Percentiles rank a stretch among this genome's conserved stretches.
phyloP scores from a whole-genome alignment of 352 stramenopile genomes.

The Pythium monospermum region DNA sequence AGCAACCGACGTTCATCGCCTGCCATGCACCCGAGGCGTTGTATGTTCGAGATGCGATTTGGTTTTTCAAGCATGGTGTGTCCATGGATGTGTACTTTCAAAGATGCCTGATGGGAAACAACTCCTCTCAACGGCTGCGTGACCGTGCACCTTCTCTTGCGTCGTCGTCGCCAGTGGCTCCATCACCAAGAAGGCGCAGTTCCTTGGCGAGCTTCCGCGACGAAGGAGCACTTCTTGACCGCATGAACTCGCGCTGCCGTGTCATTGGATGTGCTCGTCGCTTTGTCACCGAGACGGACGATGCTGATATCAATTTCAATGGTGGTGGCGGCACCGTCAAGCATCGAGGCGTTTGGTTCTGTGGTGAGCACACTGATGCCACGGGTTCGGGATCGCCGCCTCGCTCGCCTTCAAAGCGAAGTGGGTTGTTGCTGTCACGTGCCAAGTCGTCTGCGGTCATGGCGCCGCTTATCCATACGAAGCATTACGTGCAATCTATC shows the following conservation, averaged over 20 bases:
- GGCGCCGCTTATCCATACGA: slow-evolving; percentile 30
- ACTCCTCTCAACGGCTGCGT: neutral
- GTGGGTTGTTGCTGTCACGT: slow-evolving; percentile 18
- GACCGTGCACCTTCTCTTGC: neutral
- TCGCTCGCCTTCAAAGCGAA: slow-evolving; percentile 31
- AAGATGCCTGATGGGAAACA: too few relatives aligned
- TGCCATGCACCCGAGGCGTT: slow-evolving; percentile 53
- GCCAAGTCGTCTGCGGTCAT: slow-evolving; percentile 22
- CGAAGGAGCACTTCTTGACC: slow-evolving; percentile 30
- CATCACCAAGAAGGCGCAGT: slow-evolving; percentile 12
- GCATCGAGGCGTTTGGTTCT: slow-evolving; percentile 12
- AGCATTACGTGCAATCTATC: slow-evolving; percentile 47
- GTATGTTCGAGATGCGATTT: slow-evolving; percentile 63
- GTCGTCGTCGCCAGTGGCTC: neutral
- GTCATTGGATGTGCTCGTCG: slow-evolving; percentile 45
- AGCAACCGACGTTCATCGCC: slow-evolving; percentile 54
- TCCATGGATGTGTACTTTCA: neutral
- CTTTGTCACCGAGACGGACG: neutral
- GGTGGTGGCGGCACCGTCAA: neutral
- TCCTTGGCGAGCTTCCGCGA: slow-evolving; percentile 37
- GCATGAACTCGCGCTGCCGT: slow-evolving; percentile 39
- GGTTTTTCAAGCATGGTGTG: slow-evolving; percentile 34
- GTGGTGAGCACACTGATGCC: slow-evolving; percentile 12
- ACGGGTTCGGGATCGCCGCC: slow-evolving; percentile 15
- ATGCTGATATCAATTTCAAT: neutral